Conservation (phyloP, 1,284 basidiomycete species). For the Lentinus polychrous region DNA sequence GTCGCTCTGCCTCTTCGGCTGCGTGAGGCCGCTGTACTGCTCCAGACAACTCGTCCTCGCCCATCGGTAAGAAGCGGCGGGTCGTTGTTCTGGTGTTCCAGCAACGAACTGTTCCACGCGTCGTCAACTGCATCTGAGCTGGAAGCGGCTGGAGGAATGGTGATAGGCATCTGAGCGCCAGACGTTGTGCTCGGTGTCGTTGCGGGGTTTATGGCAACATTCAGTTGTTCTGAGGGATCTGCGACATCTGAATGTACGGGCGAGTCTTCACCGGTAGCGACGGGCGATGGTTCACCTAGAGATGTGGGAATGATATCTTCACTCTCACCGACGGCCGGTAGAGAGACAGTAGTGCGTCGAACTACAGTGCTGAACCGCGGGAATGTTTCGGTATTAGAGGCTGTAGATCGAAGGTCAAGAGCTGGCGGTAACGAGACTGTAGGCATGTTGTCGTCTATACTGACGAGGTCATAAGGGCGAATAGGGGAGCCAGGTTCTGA, state of each 20-base stretch:
- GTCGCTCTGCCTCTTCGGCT: neutral
- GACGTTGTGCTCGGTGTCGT: too few relatives aligned
- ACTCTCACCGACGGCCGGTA: too few relatives aligned
- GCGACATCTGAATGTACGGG: too few relatives aligned
- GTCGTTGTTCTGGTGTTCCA: constrained; percentile 16
- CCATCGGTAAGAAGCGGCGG: constrained; percentile 57
- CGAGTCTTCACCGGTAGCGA: too few relatives aligned
- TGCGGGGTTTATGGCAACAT: too few relatives aligned
- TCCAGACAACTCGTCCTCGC: constrained; percentile 53
- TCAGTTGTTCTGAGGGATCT: too few relatives aligned
- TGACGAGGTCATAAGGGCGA: neutral
- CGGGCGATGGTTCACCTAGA: too few relatives aligned
- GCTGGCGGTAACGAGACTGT: neutral
- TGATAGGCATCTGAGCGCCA: too few relatives aligned
- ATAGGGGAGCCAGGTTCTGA: constrained; percentile 4
- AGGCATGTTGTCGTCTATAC: neutral
- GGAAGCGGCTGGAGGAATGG: too few relatives aligned
- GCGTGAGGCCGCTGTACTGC: constrained; percentile 21
- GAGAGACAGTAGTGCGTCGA: neutral
- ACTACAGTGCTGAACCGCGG: constrained; percentile 7
- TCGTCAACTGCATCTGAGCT: too few relatives aligned
- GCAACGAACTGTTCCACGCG: too few relatives aligned
- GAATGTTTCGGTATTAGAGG: neutral
- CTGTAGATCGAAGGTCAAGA: neutral
- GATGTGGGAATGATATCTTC: too few relatives aligned